phyloP scores from a whole-genome alignment of 116 monocot species.

The Posidonia oceanica region DNA sequence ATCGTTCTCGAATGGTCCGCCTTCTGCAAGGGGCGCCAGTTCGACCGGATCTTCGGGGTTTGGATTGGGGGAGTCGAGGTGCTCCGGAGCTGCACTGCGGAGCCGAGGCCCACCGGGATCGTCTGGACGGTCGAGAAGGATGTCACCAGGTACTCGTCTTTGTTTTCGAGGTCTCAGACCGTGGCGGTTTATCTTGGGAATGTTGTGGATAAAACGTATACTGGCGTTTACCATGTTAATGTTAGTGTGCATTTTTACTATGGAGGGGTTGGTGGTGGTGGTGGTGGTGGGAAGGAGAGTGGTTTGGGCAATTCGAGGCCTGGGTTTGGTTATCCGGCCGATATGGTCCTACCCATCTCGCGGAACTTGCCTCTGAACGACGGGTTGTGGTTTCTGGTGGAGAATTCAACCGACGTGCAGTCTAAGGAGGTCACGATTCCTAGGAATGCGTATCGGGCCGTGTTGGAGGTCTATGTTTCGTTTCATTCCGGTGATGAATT shows the following conservation, averaged over 20 bases:
- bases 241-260: conserved; percentile 28
- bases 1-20: conserved; percentile 21
- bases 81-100: conserved; percentile 47
- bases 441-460: conserved; percentile 24
- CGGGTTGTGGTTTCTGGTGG: conserved; percentile 31
- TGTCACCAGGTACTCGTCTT: conserved; percentile 24
- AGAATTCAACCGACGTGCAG: conserved; percentile 14
- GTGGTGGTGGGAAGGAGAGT: not conserved
- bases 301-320: conserved; percentile 7
- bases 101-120: conserved; percentile 29
- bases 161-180: conserved; percentile 10
- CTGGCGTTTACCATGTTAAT: conserved; percentile 41
- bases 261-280: not conserved
- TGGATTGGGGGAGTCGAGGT: conserved; percentile 50
- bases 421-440: conserved; percentile 20
- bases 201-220: conserved; percentile 31
- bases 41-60: conserved; percentile 42
- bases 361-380: conserved; percentile 27
- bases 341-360: conserved; percentile 35
- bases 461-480: conserved; percentile 31
- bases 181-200: conserved; percentile 33
- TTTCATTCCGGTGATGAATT: conserved; percentile 29
- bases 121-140: conserved; percentile 35
- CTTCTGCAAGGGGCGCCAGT: conserved; percentile 19
- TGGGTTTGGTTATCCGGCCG: conserved; percentile 11